phyloP scores from a whole-genome alignment of 257 asterid genomes.

The Sherardia arvensis region DNA sequence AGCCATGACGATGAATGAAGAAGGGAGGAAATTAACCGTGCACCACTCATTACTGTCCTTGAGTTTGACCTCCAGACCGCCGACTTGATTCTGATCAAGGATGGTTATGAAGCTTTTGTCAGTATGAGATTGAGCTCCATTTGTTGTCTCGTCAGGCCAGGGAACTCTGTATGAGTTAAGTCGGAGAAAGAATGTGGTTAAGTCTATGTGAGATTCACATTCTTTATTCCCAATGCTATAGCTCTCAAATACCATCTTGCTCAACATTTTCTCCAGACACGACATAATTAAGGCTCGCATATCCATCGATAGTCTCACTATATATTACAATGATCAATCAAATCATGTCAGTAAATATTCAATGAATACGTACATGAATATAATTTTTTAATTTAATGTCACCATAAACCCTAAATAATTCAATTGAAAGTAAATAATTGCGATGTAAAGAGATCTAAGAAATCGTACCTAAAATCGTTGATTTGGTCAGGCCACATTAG shows the following conservation, averaged over 20 bases:
- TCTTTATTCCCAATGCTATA: constrained; percentile 31
- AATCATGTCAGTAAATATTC: no score
- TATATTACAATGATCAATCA: background rate
- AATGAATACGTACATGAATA: no score
- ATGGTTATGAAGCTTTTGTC: constrained; percentile 16
- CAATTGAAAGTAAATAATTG: no score
- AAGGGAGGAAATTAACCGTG: constrained; percentile 30
- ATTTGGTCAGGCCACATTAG: constrained; percentile 52
- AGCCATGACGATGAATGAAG: constrained; percentile 46
- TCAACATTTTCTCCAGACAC: constrained; percentile 35
- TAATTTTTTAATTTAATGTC: no score
- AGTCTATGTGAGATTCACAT: constrained; percentile 30
- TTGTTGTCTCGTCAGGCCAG: background rate
- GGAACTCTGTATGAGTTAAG: constrained; percentile 32
- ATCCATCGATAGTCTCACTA: constrained; percentile 31
- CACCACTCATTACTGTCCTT: constrained; percentile 38
- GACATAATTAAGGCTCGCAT: constrained; percentile 32
- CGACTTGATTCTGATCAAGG: background rate
- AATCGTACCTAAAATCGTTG: background rate
- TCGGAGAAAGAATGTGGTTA: constrained; percentile 46
- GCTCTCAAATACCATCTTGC: constrained; percentile 47
- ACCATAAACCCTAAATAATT: no score
- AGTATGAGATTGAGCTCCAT: constrained; percentile 36
- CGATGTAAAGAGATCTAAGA: no score
- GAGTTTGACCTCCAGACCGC: constrained; percentile 40